Conservation (phyloP, 75 land plant species). For the Sequoia sempervirens region DNA sequence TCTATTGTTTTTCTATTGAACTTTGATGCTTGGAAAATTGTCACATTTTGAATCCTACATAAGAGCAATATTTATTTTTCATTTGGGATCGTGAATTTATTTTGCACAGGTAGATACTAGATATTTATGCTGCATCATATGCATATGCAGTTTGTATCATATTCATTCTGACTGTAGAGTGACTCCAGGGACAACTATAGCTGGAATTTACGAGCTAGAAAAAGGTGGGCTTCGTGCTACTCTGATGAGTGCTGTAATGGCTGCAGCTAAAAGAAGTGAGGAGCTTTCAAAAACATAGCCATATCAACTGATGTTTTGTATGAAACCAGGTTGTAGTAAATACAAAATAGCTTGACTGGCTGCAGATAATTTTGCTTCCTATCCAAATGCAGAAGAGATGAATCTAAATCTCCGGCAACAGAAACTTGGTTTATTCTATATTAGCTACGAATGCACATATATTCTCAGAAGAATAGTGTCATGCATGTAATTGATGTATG, state of each 20-base stretch:
- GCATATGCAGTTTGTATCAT: background rate
- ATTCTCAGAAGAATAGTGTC: too few relatives aligned
- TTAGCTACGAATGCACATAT: background rate
- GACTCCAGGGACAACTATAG: conserved; percentile 77
- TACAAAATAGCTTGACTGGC: background rate
- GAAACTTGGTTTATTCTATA: background rate
- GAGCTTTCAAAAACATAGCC: conserved; percentile 52
- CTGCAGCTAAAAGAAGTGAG: conserved; percentile 72
- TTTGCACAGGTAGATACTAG: background rate
- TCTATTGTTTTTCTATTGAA: conserved; percentile 3
- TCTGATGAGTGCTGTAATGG: conserved; percentile 81
- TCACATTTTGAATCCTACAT: background rate
- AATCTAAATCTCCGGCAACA: background rate
- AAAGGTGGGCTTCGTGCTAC: conserved; percentile 70
- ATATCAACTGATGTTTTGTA: background rate
- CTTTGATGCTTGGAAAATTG: background rate
- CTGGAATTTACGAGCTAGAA: conserved; percentile 84
- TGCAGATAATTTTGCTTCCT: background rate
- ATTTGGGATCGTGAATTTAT: background rate
- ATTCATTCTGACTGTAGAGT: conserved; percentile 1
- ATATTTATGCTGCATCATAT: background rate
- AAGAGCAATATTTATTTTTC: conserved; percentile 1
- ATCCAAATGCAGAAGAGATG: background rate
- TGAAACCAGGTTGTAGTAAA: background rate
- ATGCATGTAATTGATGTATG: too few relatives aligned